Evolutionary conservation across 2,329 filamentous ascomycete species (phyloP).

Genomic region (Exophiala xenobiotica): DNA sequence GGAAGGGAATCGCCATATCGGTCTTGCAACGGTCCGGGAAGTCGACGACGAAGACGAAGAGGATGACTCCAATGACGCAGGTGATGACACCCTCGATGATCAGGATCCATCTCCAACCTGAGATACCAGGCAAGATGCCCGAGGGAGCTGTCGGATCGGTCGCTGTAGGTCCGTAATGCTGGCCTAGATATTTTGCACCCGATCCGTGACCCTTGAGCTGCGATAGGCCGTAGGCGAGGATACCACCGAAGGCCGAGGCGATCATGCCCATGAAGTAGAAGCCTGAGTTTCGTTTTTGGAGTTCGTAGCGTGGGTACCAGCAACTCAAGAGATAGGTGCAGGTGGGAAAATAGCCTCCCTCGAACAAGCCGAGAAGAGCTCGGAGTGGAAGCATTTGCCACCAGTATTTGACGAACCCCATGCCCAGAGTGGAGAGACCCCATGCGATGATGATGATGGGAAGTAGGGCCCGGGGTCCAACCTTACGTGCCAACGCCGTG

Average conservation of each 20-base stretch:
- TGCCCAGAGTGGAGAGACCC: background rate
- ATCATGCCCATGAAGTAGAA: conserved; percentile 51
- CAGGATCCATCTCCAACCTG: conserved; percentile 63
- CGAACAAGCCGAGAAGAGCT: background rate
- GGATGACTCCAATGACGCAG: background rate
- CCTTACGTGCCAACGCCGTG: background rate
- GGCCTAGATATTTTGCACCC: background rate
- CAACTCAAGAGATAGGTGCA: background rate
- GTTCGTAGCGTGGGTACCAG: conserved; percentile 36
- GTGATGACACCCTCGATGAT: conserved; percentile 27
- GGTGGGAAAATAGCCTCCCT: background rate
- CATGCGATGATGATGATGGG: background rate
- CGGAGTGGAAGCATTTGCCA: background rate
- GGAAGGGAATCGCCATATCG: conserved; percentile 31
- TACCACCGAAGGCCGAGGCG: conserved; percentile 48
- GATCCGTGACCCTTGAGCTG: conserved; percentile 32
- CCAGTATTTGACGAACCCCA: background rate
- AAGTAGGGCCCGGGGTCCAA: background rate
- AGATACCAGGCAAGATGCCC: conserved; percentile 42
- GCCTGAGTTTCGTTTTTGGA: conserved; percentile 38
- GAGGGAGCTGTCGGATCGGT: conserved; percentile 8
- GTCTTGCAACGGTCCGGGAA: conserved; percentile 34
- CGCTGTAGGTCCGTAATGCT: too few species aligned
- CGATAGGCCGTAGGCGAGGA: conserved; percentile 42
- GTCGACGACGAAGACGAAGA: conserved; percentile 38